Evolutionary conservation across 768 basidiomycete genomes (phyloP), one percentile per base, ranked within the genome.

Genomic region (Termitomyces sp.): DNA sequence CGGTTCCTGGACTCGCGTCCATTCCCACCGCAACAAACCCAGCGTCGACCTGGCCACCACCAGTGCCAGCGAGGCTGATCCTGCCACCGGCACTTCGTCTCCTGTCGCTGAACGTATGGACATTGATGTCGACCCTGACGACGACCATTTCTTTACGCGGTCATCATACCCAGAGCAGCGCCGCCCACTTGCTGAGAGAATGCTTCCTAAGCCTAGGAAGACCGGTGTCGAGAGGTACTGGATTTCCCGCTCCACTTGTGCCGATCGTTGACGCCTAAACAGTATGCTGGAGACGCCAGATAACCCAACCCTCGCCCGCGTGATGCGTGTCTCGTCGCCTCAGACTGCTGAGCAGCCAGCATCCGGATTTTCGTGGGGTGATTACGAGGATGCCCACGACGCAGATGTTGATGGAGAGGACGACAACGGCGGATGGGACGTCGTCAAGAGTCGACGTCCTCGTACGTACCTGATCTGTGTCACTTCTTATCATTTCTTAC

Each of bases 381-480:
- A 91, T 72, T 90, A 90, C 64, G 90, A 90, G 56, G 86, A 90
- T 52, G 82, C 82, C 22, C 77, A 80, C 51, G 65, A 65, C 18
- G 71, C 61, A 34, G 67, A 70, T 39, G 77, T 71, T 12, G 77
- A 75, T n/a, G 78, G 79, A 49, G 85, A 84, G 44, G 83, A 81
- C 5, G 87, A 84, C 57, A 90, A 90, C 54, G 89, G 87, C 51
- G 87, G 84, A 2, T 92, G 90, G 92, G 88, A 83, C 24, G 81
- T 90, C 43, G 89, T 93, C 63, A 81, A 76, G 71, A 82, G 82
- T 63, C 78, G 79, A 56, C 76, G 74, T 47, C 22, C 50, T 47
- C 50, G 48, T 51, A 44, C 13, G 48, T 48, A 36, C 20, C 9
- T 46, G 24, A 13, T 10, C 10, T 16, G 13, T 49, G 13, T 12